Base-by-base conservation (phyloP, 2,329 filamentous ascomycete species). In the Phialophora tarda region DNA sequence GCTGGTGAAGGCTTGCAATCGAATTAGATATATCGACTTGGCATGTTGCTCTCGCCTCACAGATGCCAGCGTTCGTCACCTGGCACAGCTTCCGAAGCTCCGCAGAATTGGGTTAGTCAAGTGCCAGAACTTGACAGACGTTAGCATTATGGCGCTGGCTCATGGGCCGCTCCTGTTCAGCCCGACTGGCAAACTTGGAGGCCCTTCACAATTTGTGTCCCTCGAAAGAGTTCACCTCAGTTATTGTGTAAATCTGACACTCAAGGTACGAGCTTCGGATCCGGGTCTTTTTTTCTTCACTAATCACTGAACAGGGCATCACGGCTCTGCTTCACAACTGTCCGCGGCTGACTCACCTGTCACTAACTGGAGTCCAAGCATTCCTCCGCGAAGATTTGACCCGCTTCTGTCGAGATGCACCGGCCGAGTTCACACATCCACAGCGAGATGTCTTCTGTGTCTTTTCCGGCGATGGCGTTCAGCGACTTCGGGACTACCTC, bases 401-500 rank as follows among this genome's bases (percentile, higher is more conserved):
- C 61, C 82, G 84, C 5, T 98, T 92, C 77, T 98, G 95, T 76
- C 88, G 95, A 68, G 89, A 91, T 73, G 92, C 95, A 1, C 95
- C 95, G 44, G 79, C 85, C 66, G 95, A 98, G 78, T 99, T 99
- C 77, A 98, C 93, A 21, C 91, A 94, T 55, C 93, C 97, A 75
- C 95, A 99, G 77, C 88, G 95, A 69, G 90, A 94, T 60, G 92
- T 98, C 7, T 99, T 99, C 77, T 99, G 95, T 75, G 95, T 99
- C 62, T 99, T 99, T 78, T 97, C 93, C 1, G 94, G 95, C 5
- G 85, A 87, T 28, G 93, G 93, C 63, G 94, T 99, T 1, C 82
- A 83, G 50, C 86, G 87, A 48, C 86, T 99, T 28, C 89, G 94
- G 50, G 85, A 89, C 30, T 91, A 93, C 75, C 84, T 99, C 47